Conservation (phyloP, 495 filamentous ascomycete genomes). For the Lasiosphaeris hirsuta region DNA sequence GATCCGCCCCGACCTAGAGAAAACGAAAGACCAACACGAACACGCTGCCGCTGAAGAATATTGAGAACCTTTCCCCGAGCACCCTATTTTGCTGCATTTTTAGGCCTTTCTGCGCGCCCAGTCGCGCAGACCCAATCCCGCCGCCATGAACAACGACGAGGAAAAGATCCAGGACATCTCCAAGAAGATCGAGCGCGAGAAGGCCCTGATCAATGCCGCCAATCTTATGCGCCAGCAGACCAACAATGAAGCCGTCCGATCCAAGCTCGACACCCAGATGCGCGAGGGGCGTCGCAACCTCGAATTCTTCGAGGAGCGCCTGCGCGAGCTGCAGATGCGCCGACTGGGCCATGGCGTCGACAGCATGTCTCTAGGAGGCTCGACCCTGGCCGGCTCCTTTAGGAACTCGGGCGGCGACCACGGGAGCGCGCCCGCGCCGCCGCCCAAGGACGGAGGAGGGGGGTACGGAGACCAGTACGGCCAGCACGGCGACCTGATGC, state of each 20-base stretch:
- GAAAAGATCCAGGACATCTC: constrained; percentile 82
- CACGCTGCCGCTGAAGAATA: too few species aligned
- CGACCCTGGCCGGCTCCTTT: constrained; percentile 35
- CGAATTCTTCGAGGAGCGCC: constrained; percentile 85
- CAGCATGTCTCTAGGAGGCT: constrained; percentile 54
- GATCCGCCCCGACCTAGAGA: background rate
- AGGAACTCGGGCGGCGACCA: constrained; percentile 38
- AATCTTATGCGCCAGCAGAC: constrained; percentile 93
- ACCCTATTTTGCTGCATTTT: constrained; percentile 19
- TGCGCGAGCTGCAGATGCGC: constrained; percentile 83
- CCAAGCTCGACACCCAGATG: constrained; percentile 85
- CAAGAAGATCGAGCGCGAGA: constrained; percentile 97
- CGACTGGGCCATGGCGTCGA: constrained; percentile 63
- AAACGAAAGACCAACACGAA: too few species aligned
- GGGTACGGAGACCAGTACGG: constrained; percentile 39
- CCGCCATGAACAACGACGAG: constrained; percentile 63
- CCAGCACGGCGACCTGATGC: constrained; percentile 67
- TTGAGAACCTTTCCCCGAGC: background rate
- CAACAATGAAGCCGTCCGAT: constrained; percentile 83
- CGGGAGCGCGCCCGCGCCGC: constrained; percentile 50
- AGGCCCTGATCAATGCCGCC: constrained; percentile 90
- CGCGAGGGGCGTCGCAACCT: constrained; percentile 90
- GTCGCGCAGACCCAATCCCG: constrained; percentile 40
- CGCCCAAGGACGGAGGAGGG: constrained; percentile 57
- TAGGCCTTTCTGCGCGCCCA: constrained; percentile 26